A percentile compares a stretch with the other conserved stretches of the same genome.
phyloP scores from a whole-genome alignment of 305 asterid species.

The Fraxinus nigra region DNA sequence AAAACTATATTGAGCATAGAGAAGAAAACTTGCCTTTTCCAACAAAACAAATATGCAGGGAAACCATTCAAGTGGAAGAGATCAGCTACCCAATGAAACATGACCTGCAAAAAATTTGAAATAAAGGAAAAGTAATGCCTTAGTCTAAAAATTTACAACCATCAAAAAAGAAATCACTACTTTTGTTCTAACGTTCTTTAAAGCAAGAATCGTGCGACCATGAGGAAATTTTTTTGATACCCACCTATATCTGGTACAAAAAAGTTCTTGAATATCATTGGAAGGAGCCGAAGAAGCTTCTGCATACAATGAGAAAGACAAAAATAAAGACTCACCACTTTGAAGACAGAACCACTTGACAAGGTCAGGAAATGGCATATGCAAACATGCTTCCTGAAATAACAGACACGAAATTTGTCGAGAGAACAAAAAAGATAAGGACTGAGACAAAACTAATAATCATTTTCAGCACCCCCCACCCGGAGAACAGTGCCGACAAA shows the following conservation, averaged over 20 bases:
- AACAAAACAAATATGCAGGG: constrained; percentile 8
- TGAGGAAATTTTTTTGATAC: neutral
- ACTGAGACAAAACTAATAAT: neutral
- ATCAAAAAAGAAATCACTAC: constrained; percentile 2
- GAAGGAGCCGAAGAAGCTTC: constrained; percentile 12
- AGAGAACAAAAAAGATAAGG: constrained; percentile 11
- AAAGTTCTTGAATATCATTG: neutral
- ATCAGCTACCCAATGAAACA: constrained; percentile 23
- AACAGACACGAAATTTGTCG: constrained; percentile 12
- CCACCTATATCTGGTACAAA: neutral
- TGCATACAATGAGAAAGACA: constrained; percentile 9
- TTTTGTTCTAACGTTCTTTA: neutral
- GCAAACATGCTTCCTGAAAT: constrained; percentile 63
- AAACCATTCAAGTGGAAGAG: constrained; percentile 22
- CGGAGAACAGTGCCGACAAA: neutral
- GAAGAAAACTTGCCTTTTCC: constrained; percentile 24
- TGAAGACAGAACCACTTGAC: constrained; percentile 31
- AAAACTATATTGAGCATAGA: neutral
- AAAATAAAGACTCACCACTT: constrained; percentile 36
- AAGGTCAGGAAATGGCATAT: constrained; percentile 50
- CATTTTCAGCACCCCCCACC: neutral
- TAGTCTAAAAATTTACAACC: neutral
- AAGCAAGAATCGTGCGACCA: neutral
- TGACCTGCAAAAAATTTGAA: constrained; percentile 11
- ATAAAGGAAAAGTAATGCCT: neutral